Evolutionary conservation across 2,329 filamentous ascomycete species (phyloP), one percentile per base, ranked within the genome.

Genomic region (Ophiognomonia clavigignenti-juglandacearum): DNA sequence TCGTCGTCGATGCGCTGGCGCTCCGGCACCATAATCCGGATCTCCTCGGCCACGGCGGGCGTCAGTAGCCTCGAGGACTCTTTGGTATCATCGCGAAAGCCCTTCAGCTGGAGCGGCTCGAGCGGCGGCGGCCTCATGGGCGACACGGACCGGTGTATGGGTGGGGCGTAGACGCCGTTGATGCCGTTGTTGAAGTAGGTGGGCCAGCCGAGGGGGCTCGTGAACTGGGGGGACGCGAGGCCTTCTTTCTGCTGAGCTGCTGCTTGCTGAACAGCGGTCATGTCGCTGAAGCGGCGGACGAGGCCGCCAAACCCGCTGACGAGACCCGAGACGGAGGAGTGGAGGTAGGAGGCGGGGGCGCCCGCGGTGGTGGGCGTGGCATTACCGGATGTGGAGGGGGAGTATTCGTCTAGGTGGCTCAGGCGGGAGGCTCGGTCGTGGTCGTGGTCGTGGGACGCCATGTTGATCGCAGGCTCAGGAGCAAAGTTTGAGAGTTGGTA

Each of bases 81-180:
- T 16, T 74, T 69, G 4, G 85, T 89, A 57, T 74, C 75, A 2
- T 72, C 68, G 49, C 74, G 72, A 65, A 84, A 88, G 31, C 86
- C 86, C 19, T 72, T 67, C 29, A 97, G 75, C 4, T 76, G 72
- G 19, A 97, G 69, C 0, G 92, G 88, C 47, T 92, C 91, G 41
- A 97, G 78, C 0, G 91, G 91, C 10, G 92, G 92, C 2, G 90
- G 89, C 56, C 90, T 86, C 64, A 95, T 90, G 2, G 89, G 90
- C 11, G 86, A 90, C 6, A 79, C 77, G 44, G 78, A 82, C 54
- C 87, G 80, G 47, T 72, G 70, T 8, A 70, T 39, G 59, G 77
- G 71, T 53, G 80, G 77, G 20, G 72, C 74, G 64, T 81, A 87
- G 52, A 84, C 75, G 43, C 76, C 75, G 55, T 73, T 71, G 62